Evolutionary conservation across 2,329 filamentous ascomycete species (phyloP), one percentile per base, ranked within the genome.

Genomic region (Aspergillus hiratsukae): DNA sequence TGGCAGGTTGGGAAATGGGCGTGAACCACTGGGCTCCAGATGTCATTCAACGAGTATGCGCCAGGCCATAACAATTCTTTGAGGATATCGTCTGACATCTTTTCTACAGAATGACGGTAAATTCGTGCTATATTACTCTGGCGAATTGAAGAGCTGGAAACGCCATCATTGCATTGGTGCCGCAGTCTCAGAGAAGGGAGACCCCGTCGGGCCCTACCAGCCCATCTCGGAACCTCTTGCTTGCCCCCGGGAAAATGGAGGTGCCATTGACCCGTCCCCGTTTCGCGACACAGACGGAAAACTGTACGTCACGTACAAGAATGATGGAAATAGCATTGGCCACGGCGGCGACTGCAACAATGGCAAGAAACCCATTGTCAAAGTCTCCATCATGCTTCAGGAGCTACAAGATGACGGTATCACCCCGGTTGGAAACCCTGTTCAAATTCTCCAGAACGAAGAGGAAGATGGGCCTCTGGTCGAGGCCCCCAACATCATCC

Each of bases 251-350:
- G 67, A 72, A 48, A 64, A 76, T 51, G 84, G 84, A 25, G 85
- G 84, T 50, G 81, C 83, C 43, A 87, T 88, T 60, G 85, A 88
- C 64, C 76, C 84, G 0, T 76, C 82, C 0, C 82, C 81, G 3
- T 87, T 86, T 67, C 64, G 70, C n/a, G 84, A 87, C 63, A 45
- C 31, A 1, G 76, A 79, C 45, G 81, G 81, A 27, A 77, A 69
- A 35, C 75, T 80, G 6, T 88, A 86, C 65, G 75, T 87, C 21
- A 71, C 81, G 19, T 88, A 87, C 73, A 88, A 88, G 69, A 75
- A 85, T 37, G 85, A 88, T 65, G 84, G 83, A 25, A 87, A 87
- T 69, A 76, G 75, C 53, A 70, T 81, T 40, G 75, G 75, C 5
- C 64, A 71, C 56, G 76, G 76, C 29, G 78, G 78, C 3, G 64